Percentiles rank a stretch among this genome's conserved stretches.
These are phyloP conservation scores for Rehmannia glutinosa DNA, from an alignment of 257 asterid genomes.

Conservation along the genomic window DNA sequence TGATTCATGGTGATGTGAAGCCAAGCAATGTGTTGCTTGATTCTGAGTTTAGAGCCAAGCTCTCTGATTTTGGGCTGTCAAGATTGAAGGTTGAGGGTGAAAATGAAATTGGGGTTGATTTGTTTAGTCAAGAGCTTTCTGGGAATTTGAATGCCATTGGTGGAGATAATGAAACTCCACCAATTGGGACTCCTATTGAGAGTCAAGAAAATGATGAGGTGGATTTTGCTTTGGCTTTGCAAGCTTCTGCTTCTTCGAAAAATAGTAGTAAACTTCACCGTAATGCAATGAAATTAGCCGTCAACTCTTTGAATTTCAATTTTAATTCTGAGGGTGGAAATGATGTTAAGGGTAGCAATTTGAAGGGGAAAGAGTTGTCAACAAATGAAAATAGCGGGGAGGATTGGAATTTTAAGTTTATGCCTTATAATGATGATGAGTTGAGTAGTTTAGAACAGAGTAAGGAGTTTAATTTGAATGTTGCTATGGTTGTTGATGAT, in stretches of 20 bases:
- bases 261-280: slow-evolving; percentile 42
- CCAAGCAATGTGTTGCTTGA: slow-evolving; percentile 97
- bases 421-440: slow-evolving; percentile 58
- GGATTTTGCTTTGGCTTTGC: slow-evolving; percentile 94
- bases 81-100: slow-evolving; percentile 79
- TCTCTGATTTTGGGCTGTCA: slow-evolving; percentile 96
- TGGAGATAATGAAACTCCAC: slow-evolving; percentile 49
- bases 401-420: slow-evolving; percentile 38
- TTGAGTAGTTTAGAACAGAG: slow-evolving; percentile 41
- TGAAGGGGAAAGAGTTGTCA: slow-evolving; percentile 61
- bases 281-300: slow-evolving; percentile 41
- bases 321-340: slow-evolving; percentile 32
- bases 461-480: slow-evolving; percentile 45
- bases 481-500: slow-evolving; percentile 21
- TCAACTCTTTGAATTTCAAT: slow-evolving; percentile 36
- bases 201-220: slow-evolving; percentile 71
- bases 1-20: slow-evolving; percentile 96
- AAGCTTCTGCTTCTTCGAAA: slow-evolving; percentile 68
- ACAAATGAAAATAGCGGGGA: slow-evolving; percentile 34
- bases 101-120: slow-evolving; percentile 63
- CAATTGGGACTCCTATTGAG: slow-evolving; percentile 53
- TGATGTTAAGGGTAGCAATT: no score
- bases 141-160: slow-evolving; percentile 45
- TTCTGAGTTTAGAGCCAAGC: slow-evolving; percentile 70
- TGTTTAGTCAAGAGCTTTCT: slow-evolving; percentile 83